Evolutionary conservation across 257 asterid species (phyloP), one percentile per base, ranked within the genome.

Genomic region (Solanum piurae): DNA sequence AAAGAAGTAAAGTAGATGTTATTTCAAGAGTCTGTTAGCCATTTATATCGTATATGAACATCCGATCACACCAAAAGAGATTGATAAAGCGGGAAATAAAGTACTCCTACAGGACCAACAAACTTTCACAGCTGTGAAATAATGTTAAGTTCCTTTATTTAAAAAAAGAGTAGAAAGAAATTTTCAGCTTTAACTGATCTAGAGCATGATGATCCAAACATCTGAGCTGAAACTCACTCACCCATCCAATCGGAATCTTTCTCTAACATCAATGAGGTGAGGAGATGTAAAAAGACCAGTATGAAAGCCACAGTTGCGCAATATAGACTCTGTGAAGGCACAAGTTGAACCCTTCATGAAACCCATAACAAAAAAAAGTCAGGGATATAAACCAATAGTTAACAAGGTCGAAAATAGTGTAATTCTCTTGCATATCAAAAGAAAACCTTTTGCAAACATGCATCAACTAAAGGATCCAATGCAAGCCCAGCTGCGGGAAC

Each of bases 251-350:
- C 93, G 92, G 91, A 97, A 97, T 91, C 99, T 93, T 94, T 97
- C 99, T 77, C 99, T 95, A 89, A 97, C 92, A 89, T 97, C 99
- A 90, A 97, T 96, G 87, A 97, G 98, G 91, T 97, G 99, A 25
- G 99, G 99, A 68, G 99, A 96, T 60, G 99, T 96, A 95, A 95
- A 97, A 90, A 95, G 98, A 62, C 99, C 98, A 16, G 99, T 97
- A 74, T 38, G 96, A 86, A 95, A 95, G 86, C 99, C 99, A 89
- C 99, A 97, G 86, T 88, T 94, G 84, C 98, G 98, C 90, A 97
- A 88, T 89, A 97, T 97, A 85, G 98, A 95, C 89, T 97, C 98
- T 16, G 96, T 74, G 88, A 97, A 96, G 72, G 95, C 91, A 89
- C 99, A 96, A 86, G 99, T 96, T 80, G 99, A 97, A 82, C 99